A percentile compares a stretch with the other conserved stretches of the same genome.
phyloP scores from a whole-genome alignment of 164 flowering plant species.

The Chimonanthus praecox region DNA sequence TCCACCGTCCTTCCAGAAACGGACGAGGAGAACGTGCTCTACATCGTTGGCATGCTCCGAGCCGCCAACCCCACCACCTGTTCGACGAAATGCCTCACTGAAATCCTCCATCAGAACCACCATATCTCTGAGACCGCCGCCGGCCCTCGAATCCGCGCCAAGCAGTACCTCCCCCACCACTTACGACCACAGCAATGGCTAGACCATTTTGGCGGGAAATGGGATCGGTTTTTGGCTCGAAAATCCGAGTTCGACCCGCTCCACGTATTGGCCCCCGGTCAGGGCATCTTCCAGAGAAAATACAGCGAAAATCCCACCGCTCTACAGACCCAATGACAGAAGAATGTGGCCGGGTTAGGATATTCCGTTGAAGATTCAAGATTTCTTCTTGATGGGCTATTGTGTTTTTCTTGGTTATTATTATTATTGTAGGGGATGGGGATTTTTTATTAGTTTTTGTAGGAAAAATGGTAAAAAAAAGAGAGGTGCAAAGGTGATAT shows the following conservation, averaged over 20 bases:
- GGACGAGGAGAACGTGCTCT: constrained; percentile 11
- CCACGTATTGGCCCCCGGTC: constrained; percentile 80
- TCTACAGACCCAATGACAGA: not conserved
- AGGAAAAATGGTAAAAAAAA: not conserved
- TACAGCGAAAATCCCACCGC: constrained; percentile 7
- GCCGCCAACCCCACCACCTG: constrained; percentile 20
- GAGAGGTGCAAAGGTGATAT: not conserved
- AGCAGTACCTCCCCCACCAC: constrained; percentile 74
- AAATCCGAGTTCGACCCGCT: constrained; percentile 72
- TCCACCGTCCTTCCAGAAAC: constrained; percentile 26
- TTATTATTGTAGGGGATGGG: not conserved
- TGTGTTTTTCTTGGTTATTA: not conserved
- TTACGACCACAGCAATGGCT: constrained; percentile 57
- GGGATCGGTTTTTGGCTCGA: constrained; percentile 57
- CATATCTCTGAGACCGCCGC: constrained; percentile 13
- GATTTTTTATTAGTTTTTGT: not conserved
- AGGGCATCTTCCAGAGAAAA: constrained; percentile 59
- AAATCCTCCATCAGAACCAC: constrained; percentile 16
- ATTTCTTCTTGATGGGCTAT: not conserved
- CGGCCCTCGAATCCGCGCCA: constrained; percentile 35
- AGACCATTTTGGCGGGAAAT: constrained; percentile 66
- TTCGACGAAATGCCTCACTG: constrained; percentile 16
- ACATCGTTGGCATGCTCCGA: constrained; percentile 27
- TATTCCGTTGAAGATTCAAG: not conserved
- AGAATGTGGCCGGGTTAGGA: not conserved